Conservation (phyloP, 495 filamentous ascomycete genomes). For the Trichoderma reesei region DNA sequence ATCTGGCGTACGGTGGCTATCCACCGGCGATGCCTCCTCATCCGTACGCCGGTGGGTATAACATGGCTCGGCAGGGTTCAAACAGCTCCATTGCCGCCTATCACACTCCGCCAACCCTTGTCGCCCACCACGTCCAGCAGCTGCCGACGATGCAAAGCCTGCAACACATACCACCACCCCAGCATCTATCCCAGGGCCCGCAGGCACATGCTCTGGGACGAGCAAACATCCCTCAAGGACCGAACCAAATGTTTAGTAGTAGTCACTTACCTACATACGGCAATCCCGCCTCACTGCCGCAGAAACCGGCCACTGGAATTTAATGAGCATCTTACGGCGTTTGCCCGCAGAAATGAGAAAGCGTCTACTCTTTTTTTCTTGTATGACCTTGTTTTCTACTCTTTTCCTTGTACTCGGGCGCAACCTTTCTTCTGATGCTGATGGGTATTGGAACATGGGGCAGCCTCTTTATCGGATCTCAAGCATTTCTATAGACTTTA, state of each 20-base stretch:
- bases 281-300: conserved; percentile 45
- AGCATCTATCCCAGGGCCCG: conserved; percentile 27
- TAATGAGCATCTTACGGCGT: conserved; percentile 19
- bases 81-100: conserved; percentile 43
- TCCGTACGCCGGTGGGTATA: conserved; percentile 31
- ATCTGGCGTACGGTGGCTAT: conserved; percentile 30
- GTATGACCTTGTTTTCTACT: not conserved
- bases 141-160: conserved; percentile 7
- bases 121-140: not conserved
- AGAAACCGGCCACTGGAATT: conserved; percentile 41
- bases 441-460: not conserved
- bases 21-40: conserved; percentile 31
- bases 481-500: too few species aligned
- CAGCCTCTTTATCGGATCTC: not conserved
- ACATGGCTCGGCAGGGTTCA: conserved; percentile 45
- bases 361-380: conserved; percentile 1
- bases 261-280: conserved; percentile 45
- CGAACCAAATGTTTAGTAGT: conserved; percentile 17
- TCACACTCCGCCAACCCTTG: conserved; percentile 18
- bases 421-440: not conserved
- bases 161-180: conserved; percentile 13
- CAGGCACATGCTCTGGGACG: conserved; percentile 30
- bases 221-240: conserved; percentile 22
- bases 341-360: not conserved
- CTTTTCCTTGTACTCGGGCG: not conserved